Evolutionary conservation across 805 yeast species (phyloP), one percentile per base, ranked within the genome.

Genomic region (Vanderwaltozyma verrucispora): DNA sequence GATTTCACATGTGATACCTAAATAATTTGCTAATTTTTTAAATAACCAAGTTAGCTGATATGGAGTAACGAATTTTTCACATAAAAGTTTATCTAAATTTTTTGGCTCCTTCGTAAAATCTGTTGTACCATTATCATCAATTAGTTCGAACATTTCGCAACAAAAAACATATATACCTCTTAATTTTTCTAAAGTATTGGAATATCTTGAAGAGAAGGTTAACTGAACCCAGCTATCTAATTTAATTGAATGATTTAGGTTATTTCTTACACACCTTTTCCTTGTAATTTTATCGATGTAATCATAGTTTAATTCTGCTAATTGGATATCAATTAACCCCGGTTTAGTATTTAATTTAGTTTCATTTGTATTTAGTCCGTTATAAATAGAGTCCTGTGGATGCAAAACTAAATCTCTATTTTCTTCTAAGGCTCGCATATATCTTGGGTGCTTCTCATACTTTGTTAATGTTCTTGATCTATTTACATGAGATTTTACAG

Each of bases 1-100:
- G 1, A 86, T 68, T 42, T 83, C 92, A 45, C 86, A 74, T 7
- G 80, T 77, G 28, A 92, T 69, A 10, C 80, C 77, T 35, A 88
- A 63, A 0, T 79, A 68, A 37, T 72, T 76, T 33, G 89, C 75
- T 64, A 92, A 73, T 41, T 75, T 72, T 43, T 77, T 77, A 56
- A 86, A 82, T 16, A 86, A 60, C 65, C 81, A 76, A 9, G 92
- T 85, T 39, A 89, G 56, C 51, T 86, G 94, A 47, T 73, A 80
- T 1, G 85, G 37, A 70, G 75, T 35, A 77, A 89, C 50, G 67
- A 72, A 42, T 71, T 71, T 40, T 62, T 62, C 40, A 51, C 52
- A 54, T 21, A 74, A 59, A 3, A 72, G 54, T 40, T 64, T 69
- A 28, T 56, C 59, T 32, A 73, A 52, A 41, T 65, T 67, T 4